Evolutionary conservation across 2,329 filamentous ascomycete genomes (phyloP).

Genomic region (Fragosphaeria purpurea): DNA sequence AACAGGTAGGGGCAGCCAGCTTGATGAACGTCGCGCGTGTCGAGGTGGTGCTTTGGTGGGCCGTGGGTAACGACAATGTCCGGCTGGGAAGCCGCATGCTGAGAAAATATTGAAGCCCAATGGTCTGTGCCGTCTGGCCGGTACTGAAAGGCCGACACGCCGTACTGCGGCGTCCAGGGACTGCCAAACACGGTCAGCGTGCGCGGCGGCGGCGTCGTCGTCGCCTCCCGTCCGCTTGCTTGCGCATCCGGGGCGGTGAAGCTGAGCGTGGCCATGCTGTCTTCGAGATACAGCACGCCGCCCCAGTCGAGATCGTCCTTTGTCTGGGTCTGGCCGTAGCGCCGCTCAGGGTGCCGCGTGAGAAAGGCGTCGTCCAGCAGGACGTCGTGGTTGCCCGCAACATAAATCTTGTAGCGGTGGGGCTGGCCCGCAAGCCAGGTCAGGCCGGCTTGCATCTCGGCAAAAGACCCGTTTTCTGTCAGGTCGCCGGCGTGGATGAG

Average conservation of each 20-base stretch:
- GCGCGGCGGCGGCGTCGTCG: neutral
- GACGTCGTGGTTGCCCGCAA: conserved; percentile 18
- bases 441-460: conserved; percentile 26
- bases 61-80: conserved; percentile 18
- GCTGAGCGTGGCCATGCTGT: neutral
- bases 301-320: conserved; percentile 15
- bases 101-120: conserved; percentile 5
- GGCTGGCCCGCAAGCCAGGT: conserved; percentile 24
- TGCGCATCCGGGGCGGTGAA: too few species aligned
- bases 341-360: conserved; percentile 7
- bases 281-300: conserved; percentile 14
- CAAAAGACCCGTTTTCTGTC: conserved; percentile 26
- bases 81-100: neutral
- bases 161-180: conserved; percentile 17
- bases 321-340: conserved; percentile 10
- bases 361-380: conserved; percentile 11
- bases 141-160: conserved; percentile 19
- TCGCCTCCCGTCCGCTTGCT: neutral
- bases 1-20: conserved; percentile 16
- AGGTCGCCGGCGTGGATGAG: conserved; percentile 33
- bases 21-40: conserved; percentile 15
- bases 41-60: conserved; percentile 17
- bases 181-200: conserved; percentile 15
- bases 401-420: conserved; percentile 26
- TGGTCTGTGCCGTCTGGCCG: conserved; percentile 5